These are phyloP conservation scores for Rhynchosporium secalis DNA, from an alignment of 2,329 filamentous ascomycete genomes.

Conservation along the genomic window DNA sequence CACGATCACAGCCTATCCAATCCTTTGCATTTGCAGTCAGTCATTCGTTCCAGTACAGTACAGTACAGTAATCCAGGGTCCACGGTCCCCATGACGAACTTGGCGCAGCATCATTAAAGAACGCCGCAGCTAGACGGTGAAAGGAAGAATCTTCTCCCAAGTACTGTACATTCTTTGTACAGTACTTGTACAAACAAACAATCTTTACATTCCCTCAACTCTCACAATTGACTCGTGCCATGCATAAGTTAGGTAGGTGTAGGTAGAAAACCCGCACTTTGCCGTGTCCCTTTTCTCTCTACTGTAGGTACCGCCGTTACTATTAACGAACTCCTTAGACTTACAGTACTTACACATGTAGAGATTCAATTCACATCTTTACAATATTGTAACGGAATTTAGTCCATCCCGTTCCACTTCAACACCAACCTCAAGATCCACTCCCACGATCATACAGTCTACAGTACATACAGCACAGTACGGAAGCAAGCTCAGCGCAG, in stretches of 20 bases:
- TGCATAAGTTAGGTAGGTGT: neutral
- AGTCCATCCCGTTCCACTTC: too few species aligned
- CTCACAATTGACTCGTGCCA: neutral
- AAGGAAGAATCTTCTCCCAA: neutral
- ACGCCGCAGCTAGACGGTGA: neutral
- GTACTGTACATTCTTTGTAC: neutral
- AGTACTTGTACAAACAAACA: too few species aligned
- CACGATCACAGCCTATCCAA: neutral
- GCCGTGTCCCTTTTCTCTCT: too few species aligned
- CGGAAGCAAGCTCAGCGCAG: slow-evolving; percentile 15
- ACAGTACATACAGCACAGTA: slow-evolving; percentile 19
- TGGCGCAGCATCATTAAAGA: neutral
- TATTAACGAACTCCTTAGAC: too few species aligned
- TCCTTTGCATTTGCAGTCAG: too few species aligned
- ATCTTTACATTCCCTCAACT: too few species aligned
- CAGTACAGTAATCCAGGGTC: neutral
- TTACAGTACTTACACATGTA: too few species aligned
- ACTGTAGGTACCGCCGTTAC: too few species aligned
- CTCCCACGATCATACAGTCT: neutral
- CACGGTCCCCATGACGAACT: neutral
- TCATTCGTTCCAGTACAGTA: too few species aligned
- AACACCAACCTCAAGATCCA: neutral
- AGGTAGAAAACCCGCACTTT: neutral
- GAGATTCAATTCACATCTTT: too few species aligned
- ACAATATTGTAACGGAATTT: too few species aligned